Conservation (phyloP, 768 basidiomycete genomes). For the Jaapia argillacea region DNA sequence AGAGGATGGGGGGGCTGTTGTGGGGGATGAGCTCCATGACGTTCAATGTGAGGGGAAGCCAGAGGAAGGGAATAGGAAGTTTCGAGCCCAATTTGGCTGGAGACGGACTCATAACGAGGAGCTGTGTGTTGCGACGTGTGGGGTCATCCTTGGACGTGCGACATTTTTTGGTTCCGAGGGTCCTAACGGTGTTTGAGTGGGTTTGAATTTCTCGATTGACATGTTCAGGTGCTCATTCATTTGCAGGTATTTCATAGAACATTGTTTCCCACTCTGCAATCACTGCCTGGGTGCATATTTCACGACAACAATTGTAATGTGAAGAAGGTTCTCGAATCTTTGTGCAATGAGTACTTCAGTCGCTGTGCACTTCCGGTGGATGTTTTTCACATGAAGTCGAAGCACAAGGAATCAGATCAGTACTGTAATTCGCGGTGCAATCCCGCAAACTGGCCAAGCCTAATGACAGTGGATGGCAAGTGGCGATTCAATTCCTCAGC, state of each 20-base stretch:
- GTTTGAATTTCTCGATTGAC: conserved; percentile 1
- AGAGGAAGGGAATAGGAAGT: conserved; percentile 12
- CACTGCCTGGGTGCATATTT: conserved; percentile 2
- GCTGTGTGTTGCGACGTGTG: conserved; percentile 22
- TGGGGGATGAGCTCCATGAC: conserved; percentile 3
- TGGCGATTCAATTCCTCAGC: conserved; percentile 21
- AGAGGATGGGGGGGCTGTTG: conserved; percentile 13
- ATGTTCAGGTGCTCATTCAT: not conserved
- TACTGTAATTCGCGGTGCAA: conserved; percentile 13
- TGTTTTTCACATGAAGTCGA: conserved; percentile 14
- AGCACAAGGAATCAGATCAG: conserved; percentile 11
- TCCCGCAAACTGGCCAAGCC: conserved; percentile 6
- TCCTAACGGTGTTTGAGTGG: conserved; percentile 17
- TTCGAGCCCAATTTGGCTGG: conserved; percentile 18
- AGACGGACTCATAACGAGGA: conserved; percentile 25
- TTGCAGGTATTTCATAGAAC: conserved; percentile 14
- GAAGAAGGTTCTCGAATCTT: not conserved
- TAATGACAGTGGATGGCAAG: conserved; percentile 4
- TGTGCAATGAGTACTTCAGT: conserved; percentile 5
- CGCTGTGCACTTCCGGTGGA: conserved; percentile 11
- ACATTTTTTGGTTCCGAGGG: conserved; percentile 24
- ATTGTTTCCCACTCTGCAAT: conserved; percentile 14
- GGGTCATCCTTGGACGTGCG: conserved; percentile 19
- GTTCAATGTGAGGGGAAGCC: conserved; percentile 15
- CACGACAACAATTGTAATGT: conserved; percentile 3